Evolutionary conservation across 2,329 filamentous ascomycete species (phyloP).

Genomic region (Metarhizium anisopliae): DNA sequence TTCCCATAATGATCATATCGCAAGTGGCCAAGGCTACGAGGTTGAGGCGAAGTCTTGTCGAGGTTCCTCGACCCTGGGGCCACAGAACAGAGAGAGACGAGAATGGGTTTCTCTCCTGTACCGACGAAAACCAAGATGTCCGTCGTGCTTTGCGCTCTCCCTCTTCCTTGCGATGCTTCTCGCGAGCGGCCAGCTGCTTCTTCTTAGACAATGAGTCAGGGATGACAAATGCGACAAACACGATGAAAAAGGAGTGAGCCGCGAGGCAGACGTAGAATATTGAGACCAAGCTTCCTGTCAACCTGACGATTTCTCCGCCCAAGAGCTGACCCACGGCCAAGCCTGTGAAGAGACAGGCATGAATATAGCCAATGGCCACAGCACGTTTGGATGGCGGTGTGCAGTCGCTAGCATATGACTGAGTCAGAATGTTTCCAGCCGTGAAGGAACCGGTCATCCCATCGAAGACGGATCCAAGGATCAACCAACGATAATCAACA

Average conservation of each 20-base stretch:
- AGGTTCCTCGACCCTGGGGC: slow-evolving; percentile 58
- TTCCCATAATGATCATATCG: slow-evolving; percentile 74
- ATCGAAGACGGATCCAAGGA: slow-evolving; percentile 70
- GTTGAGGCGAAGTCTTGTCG: slow-evolving; percentile 59
- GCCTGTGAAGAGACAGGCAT: slow-evolving; percentile 82
- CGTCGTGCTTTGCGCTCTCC: slow-evolving; percentile 23
- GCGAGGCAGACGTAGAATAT: slow-evolving; percentile 75
- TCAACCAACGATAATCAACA: slow-evolving; percentile 68
- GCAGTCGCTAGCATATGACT: slow-evolving; percentile 87
- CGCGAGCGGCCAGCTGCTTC: slow-evolving; percentile 60
- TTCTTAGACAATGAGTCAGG: slow-evolving; percentile 78
- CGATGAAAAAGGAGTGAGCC: slow-evolving; percentile 65
- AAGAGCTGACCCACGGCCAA: slow-evolving; percentile 78
- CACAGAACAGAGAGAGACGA: slow-evolving; percentile 69
- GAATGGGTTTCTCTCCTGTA: slow-evolving; percentile 56
- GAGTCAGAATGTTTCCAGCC: slow-evolving; percentile 62
- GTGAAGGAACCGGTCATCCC: slow-evolving; percentile 86
- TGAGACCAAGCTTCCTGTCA: slow-evolving; percentile 64
- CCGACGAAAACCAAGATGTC: slow-evolving; percentile 19
- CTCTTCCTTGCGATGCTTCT: slow-evolving; percentile 49
- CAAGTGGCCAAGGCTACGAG: slow-evolving; percentile 71
- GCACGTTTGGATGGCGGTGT: slow-evolving; percentile 70
- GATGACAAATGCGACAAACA: slow-evolving; percentile 60
- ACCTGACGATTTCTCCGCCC: slow-evolving; percentile 69
- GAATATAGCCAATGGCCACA: slow-evolving; percentile 81